Conservation (phyloP, 768 basidiomycete species). For the Albatrellus ellisii region DNA sequence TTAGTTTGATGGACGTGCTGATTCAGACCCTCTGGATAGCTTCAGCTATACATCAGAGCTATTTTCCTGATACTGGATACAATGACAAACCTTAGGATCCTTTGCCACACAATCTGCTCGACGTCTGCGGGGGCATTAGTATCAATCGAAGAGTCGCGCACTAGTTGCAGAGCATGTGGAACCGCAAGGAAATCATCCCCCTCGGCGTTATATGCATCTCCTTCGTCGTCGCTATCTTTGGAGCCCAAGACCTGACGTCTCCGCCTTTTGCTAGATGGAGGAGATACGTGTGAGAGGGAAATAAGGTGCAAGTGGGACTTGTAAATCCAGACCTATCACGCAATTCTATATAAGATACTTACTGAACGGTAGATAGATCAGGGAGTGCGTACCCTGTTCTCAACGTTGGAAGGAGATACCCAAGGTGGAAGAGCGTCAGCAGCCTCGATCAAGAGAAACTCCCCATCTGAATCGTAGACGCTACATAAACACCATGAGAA, state of each 20-base stretch:
- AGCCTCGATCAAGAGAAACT: constrained; percentile 93
- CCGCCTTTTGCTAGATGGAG: constrained; percentile 39
- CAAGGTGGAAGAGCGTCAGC: constrained; percentile 81
- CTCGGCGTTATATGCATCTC: constrained; percentile 22
- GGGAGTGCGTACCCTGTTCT: constrained; percentile 70
- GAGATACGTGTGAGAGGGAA: constrained; percentile 65
- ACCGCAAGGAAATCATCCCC: constrained; percentile 39
- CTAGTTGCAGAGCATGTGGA: constrained; percentile 49
- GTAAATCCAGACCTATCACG: constrained; percentile 81
- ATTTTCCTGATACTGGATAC: background rate
- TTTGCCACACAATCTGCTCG: constrained; percentile 53
- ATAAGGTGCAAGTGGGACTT: constrained; percentile 75
- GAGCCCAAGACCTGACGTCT: constrained; percentile 31
- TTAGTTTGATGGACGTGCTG: constrained; percentile 67
- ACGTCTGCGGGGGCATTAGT: constrained; percentile 51
- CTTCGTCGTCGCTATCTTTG: constrained; percentile 40
- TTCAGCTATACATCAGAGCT: constrained; percentile 16
- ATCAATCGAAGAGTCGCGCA: constrained; percentile 37
- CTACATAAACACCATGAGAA: constrained; percentile 21
- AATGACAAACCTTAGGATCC: constrained; percentile 44
- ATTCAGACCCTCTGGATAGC: constrained; percentile 57
- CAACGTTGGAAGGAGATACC: constrained; percentile 85
- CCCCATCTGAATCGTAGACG: constrained; percentile 84
- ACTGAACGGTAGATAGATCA: constrained; percentile 8
- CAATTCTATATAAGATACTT: constrained; percentile 3